Evolutionary conservation across 2,329 filamentous ascomycete genomes (phyloP).

Genomic region (Seiridium cupressi): DNA sequence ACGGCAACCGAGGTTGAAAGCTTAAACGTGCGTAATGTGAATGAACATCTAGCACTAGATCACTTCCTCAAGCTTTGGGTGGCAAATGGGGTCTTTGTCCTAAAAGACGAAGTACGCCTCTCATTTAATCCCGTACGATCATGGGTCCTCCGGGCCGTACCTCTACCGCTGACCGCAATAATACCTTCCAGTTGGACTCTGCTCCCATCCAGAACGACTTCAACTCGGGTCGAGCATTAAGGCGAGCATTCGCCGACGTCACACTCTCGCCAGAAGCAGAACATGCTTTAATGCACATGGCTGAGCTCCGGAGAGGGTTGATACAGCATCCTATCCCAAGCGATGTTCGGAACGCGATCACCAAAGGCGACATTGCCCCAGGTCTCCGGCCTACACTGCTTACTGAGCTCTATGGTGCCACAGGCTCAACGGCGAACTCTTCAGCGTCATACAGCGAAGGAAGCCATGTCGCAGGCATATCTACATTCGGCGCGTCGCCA

Average conservation of each 20-base stretch:
- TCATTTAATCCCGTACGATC: too few relatives aligned
- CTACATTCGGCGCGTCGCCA: too few relatives aligned
- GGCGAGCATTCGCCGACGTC: not conserved
- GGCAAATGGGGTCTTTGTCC: too few relatives aligned
- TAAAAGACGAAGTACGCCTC: too few relatives aligned
- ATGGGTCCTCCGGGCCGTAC: too few relatives aligned
- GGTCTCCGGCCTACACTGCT: not conserved
- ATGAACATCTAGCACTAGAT: too few relatives aligned
- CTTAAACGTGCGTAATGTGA: too few relatives aligned
- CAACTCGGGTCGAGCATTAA: not conserved
- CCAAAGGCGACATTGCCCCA: not conserved
- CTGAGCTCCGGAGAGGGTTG: not conserved
- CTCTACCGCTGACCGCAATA: too few relatives aligned
- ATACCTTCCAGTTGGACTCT: not conserved
- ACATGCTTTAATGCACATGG: constrained; percentile 1
- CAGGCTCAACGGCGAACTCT: not conserved
- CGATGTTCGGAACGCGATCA: not conserved
- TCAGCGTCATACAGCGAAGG: too few relatives aligned
- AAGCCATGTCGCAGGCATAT: too few relatives aligned
- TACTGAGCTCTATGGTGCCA: not conserved
- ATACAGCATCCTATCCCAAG: not conserved
- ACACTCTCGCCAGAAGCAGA: constrained; percentile 1
- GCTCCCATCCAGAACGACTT: not conserved
- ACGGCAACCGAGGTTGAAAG: too few relatives aligned
- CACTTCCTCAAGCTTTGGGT: too few relatives aligned